phyloP scores from a whole-genome alignment of 2,329 filamentous ascomycete species.

The Didymella arachidicola region DNA sequence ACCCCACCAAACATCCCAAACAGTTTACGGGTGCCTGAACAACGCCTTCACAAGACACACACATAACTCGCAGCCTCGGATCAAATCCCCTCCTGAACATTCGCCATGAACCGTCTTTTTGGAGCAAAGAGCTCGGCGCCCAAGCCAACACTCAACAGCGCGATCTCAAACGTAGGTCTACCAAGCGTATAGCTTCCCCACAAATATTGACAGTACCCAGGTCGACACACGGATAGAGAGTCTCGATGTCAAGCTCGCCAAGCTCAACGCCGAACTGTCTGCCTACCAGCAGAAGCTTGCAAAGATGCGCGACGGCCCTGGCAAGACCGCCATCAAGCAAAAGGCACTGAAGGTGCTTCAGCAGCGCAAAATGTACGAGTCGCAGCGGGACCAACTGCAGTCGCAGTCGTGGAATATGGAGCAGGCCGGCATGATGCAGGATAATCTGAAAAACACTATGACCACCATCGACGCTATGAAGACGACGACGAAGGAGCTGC shows the following conservation, averaged over 20 bases:
- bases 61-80: not conserved
- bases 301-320: slow-evolving; percentile 95
- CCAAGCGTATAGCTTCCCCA: slow-evolving; percentile 7
- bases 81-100: not conserved
- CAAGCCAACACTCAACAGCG: slow-evolving; percentile 85
- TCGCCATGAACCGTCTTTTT: slow-evolving; percentile 92
- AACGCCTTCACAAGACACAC: not conserved
- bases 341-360: slow-evolving; percentile 95
- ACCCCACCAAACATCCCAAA: slow-evolving; percentile 18
- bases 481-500: slow-evolving; percentile 90
- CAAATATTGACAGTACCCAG: slow-evolving; percentile 53
- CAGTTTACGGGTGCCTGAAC: not conserved
- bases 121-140: slow-evolving; percentile 85
- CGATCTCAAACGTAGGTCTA: slow-evolving; percentile 75
- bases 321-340: slow-evolving; percentile 89
- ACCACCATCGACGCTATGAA: slow-evolving; percentile 98
- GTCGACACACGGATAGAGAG: slow-evolving; percentile 82
- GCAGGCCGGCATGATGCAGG: slow-evolving; percentile 97
- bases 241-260: slow-evolving; percentile 93
- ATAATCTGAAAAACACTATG: slow-evolving; percentile 98
- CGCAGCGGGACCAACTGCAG: slow-evolving; percentile 91
- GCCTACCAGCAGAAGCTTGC: slow-evolving; percentile 86
- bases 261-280: slow-evolving; percentile 87
- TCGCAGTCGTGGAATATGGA: slow-evolving; percentile 99
- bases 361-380: slow-evolving; percentile 92